A percentile compares a stretch with the other conserved stretches of the same genome.
phyloP scores from a whole-genome alignment of 192 early-diverging fungal genomes.

The Backusella tuberculispora region DNA sequence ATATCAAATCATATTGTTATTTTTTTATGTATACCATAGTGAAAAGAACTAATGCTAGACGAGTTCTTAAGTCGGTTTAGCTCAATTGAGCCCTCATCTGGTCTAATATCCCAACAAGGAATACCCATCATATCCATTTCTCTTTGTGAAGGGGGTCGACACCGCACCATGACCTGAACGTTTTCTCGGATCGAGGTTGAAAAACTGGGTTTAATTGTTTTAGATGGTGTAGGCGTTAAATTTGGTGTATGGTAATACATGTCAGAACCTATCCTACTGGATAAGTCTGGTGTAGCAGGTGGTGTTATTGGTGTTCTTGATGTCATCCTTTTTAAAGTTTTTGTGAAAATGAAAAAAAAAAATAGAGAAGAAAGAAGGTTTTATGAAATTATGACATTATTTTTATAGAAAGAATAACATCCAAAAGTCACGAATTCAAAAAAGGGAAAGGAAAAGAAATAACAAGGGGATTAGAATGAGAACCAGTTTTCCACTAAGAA shows the following conservation, averaged over 20 bases:
- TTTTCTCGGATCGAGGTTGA: constrained; percentile 27
- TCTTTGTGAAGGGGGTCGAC: constrained; percentile 66
- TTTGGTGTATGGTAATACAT: background rate
- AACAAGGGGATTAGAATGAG: constrained; percentile 7
- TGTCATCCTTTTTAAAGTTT: background rate
- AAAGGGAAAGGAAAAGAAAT: background rate
- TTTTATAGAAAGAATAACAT: constrained; percentile 8
- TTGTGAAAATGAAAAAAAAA: background rate
- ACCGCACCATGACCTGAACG: constrained; percentile 75
- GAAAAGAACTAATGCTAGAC: constrained; percentile 8
- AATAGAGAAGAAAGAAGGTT: background rate
- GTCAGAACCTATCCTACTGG: background rate
- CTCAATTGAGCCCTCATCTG: constrained; percentile 30
- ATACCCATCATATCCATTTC: constrained; percentile 55
- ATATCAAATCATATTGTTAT: background rate
- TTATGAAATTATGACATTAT: background rate
- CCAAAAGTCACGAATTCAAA: constrained; percentile 7
- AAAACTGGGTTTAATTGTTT: constrained; percentile 11
- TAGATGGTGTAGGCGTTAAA: background rate
- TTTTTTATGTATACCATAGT: constrained; percentile 13
- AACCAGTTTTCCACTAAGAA: background rate
- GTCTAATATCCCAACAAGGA: constrained; percentile 49
- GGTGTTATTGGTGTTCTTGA: constrained; percentile 10
- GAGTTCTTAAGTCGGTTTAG: background rate
- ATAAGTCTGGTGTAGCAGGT: constrained; percentile 14